Percentiles rank a stretch among this genome's conserved stretches.
Evolutionary conservation across 805 yeast genomes (phyloP).

Genomic region (Ogataea nitratoaversa): DNA sequence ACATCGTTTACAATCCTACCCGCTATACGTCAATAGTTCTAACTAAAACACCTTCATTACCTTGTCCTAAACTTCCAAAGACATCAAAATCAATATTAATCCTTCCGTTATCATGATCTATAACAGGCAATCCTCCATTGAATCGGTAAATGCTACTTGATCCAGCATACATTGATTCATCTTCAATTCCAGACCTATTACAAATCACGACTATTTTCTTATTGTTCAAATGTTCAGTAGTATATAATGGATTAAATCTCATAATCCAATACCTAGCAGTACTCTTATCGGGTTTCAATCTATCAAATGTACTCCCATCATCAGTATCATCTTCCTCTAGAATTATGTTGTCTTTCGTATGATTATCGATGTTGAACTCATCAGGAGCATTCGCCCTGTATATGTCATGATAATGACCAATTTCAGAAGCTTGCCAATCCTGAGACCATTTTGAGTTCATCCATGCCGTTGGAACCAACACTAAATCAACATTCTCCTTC

Average conservation of each 20-base stretch:
- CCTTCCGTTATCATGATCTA: constrained; percentile 21
- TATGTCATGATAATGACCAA: constrained; percentile 12
- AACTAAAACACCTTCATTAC: constrained; percentile 58
- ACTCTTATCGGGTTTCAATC: constrained; percentile 19
- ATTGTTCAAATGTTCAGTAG: constrained; percentile 12
- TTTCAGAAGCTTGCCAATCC: constrained; percentile 19
- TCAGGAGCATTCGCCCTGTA: constrained; percentile 5
- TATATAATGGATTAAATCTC: constrained; percentile 40
- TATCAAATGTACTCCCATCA: constrained; percentile 5
- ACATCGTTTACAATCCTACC: no score
- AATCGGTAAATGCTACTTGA: constrained; percentile 56
- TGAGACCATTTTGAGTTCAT: constrained; percentile 42
- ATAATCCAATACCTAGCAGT: constrained; percentile 60
- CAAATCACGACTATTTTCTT: constrained; percentile 45
- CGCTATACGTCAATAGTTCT: constrained; percentile 48
- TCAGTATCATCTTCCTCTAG: neutral
- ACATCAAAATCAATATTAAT: constrained; percentile 42
- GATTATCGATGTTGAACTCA: constrained; percentile 12
- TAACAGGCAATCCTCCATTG: constrained; percentile 31
- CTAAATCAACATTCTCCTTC: constrained; percentile 44
- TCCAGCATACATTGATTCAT: constrained; percentile 63
- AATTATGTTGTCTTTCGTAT: constrained; percentile 3
- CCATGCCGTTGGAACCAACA: constrained; percentile 89
- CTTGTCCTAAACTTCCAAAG: constrained; percentile 56
- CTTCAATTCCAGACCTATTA: constrained; percentile 80